A percentile compares a stretch with the other conserved stretches of the same genome.
phyloP scores from a whole-genome alignment of 2,329 filamentous ascomycete species.

The Chrysoporthe cubensis region DNA sequence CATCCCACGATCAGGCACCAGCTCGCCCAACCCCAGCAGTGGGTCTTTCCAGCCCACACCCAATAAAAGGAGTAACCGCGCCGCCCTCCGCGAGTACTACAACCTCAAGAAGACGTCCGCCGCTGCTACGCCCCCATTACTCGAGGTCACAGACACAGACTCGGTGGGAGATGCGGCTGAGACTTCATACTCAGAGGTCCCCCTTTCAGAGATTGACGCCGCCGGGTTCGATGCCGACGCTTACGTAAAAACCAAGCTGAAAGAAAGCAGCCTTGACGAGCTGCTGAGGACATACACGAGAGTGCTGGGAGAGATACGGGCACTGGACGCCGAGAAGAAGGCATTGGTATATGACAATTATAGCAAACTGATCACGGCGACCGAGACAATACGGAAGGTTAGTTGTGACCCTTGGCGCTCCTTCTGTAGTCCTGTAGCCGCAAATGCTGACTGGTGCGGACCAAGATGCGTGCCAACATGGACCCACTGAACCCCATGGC shows the following conservation, averaged over 20 bases:
- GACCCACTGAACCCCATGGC: conserved; percentile 76
- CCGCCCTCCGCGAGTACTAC: conserved; percentile 92
- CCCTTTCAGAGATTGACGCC: conserved; percentile 73
- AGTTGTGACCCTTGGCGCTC: conserved; percentile 21
- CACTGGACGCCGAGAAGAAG: conserved; percentile 94
- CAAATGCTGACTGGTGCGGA: neutral
- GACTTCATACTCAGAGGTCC: conserved; percentile 55
- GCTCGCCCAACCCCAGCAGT: conserved; percentile 52
- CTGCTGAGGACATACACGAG: conserved; percentile 72
- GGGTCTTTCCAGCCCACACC: conserved; percentile 30
- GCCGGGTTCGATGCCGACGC: conserved; percentile 72
- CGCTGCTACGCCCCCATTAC: conserved; percentile 42
- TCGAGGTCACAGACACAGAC: conserved; percentile 48
- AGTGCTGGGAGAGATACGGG: conserved; percentile 79
- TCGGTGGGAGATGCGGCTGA: conserved; percentile 36
- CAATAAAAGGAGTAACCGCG: conserved; percentile 69
- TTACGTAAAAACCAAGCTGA: conserved; percentile 66
- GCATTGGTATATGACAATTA: conserved; percentile 98
- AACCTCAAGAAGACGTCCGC: conserved; percentile 65
- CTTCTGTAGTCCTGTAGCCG: neutral
- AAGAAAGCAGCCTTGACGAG: conserved; percentile 67
- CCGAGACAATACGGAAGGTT: conserved; percentile 87
- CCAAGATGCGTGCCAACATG: conserved; percentile 77
- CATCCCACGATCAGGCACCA: conserved; percentile 60
- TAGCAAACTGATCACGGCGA: conserved; percentile 93